These are phyloP conservation scores for Aspergillus cristatus DNA, from an alignment of 495 filamentous ascomycete species.

Conservation along the genomic window DNA sequence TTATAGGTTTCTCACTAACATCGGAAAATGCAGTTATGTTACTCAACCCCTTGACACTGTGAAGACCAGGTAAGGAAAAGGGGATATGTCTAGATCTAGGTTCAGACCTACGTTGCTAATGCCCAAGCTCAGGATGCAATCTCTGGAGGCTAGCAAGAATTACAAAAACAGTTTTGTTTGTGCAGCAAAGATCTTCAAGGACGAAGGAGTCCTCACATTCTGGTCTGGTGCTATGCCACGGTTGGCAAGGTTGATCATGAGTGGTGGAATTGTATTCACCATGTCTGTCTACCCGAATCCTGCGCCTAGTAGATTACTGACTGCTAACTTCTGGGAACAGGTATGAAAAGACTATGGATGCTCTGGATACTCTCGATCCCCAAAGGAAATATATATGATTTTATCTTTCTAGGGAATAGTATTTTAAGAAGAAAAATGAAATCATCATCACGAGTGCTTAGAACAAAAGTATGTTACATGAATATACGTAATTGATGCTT, in stretches of 20 bases:
- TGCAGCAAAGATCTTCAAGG: constrained; percentile 70
- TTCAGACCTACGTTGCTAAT: too few relatives aligned
- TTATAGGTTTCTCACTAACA: background rate
- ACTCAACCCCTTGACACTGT: constrained; percentile 92
- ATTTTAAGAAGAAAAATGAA: too few relatives aligned
- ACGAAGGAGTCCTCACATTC: constrained; percentile 83
- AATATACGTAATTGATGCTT: too few relatives aligned
- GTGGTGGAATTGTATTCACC: constrained; percentile 94
- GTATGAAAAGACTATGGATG: constrained; percentile 96
- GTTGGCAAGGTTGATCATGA: constrained; percentile 73
- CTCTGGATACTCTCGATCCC: constrained; percentile 73
- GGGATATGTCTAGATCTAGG: too few relatives aligned
- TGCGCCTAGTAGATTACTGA: background rate
- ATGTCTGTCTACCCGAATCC: constrained; percentile 49
- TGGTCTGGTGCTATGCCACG: constrained; percentile 91
- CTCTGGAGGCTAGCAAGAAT: constrained; percentile 69
- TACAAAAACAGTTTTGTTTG: constrained; percentile 90
- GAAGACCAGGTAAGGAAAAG: constrained; percentile 78
- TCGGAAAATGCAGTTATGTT: constrained; percentile 33
- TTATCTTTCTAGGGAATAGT: constrained; percentile 2
- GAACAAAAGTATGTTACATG: too few relatives aligned
- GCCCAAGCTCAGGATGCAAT: constrained; percentile 98
- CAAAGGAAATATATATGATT: constrained; percentile 70
- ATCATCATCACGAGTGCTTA: too few relatives aligned
- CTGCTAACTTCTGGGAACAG: constrained; percentile 23